These are phyloP conservation scores for Rhizophagus sp. DNA, from an alignment of 192 early-diverging fungal genomes.

Conservation along the genomic window DNA sequence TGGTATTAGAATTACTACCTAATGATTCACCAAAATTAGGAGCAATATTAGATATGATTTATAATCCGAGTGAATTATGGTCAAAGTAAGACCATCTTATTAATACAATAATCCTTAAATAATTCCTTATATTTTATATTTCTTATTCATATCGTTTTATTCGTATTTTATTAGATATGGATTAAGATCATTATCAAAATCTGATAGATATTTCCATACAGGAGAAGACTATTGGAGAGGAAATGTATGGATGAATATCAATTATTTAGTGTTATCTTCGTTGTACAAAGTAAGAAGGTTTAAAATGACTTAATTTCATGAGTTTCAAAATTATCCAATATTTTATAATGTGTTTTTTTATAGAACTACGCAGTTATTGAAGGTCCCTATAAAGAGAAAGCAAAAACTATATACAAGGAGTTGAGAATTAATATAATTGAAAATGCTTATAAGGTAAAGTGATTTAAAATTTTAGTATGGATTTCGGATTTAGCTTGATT, in stretches of 20 bases:
- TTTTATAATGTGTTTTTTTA: no score
- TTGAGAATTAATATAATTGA: constrained; percentile 75
- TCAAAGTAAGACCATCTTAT: constrained; percentile 48
- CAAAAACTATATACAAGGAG: constrained; percentile 68
- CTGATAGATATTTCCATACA: constrained; percentile 65
- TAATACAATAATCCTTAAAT: no score
- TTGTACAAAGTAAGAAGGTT: constrained; percentile 59
- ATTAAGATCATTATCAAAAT: constrained; percentile 64
- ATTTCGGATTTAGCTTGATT: background rate
- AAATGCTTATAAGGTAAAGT: constrained; percentile 68
- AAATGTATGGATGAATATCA: constrained; percentile 91
- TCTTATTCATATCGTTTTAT: background rate
- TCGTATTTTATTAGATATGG: constrained; percentile 38
- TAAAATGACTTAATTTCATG: no score
- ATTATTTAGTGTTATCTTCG: constrained; percentile 78
- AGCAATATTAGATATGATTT: constrained; percentile 74
- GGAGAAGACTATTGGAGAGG: constrained; percentile 97
- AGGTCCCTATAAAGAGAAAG: constrained; percentile 71
- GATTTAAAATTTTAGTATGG: background rate
- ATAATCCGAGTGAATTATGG: constrained; percentile 81
- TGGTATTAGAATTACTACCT: constrained; percentile 73
- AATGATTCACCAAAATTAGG: constrained; percentile 68
- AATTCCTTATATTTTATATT: background rate
- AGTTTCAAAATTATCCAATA: no score
- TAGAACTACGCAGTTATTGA: constrained; percentile 55